A percentile compares a stretch with the other conserved stretches of the same genome.
These are phyloP conservation scores for Zelonia costaricensis DNA, from an alignment of 208 protist species.

Conservation along the genomic window DNA sequence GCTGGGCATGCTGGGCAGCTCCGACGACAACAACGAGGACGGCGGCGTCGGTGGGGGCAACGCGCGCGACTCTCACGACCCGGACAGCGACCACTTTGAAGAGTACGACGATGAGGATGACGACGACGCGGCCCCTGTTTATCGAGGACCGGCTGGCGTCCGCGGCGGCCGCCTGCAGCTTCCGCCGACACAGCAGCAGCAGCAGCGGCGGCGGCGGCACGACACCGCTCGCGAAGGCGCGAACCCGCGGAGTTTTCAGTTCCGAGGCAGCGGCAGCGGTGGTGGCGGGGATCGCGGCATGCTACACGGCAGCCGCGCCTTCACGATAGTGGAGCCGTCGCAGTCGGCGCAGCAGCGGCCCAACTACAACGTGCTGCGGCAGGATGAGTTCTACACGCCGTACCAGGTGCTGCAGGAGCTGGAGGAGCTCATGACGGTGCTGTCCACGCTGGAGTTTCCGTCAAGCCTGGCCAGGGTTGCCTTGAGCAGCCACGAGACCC, in stretches of 20 bases:
- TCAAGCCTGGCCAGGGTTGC: constrained; percentile 26
- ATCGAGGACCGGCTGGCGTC: too few relatives aligned
- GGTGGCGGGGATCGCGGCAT: constrained; percentile 12
- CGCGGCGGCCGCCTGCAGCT: background rate
- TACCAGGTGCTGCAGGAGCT: constrained; percentile 46
- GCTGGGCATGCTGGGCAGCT: background rate
- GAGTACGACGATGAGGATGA: background rate
- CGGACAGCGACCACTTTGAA: constrained; percentile 1
- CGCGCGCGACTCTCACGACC: background rate
- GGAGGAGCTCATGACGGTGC: constrained; percentile 31
- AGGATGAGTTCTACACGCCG: constrained; percentile 47
- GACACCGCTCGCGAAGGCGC: too few relatives aligned
- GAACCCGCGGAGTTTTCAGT: constrained; percentile 2
- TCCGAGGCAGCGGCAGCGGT: too few relatives aligned
- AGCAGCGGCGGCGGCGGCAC: background rate
- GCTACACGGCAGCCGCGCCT: constrained; percentile 9
- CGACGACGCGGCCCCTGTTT: too few relatives aligned
- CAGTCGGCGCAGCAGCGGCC: constrained; percentile 20
- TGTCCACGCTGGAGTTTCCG: constrained; percentile 28
- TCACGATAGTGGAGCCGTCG: background rate
- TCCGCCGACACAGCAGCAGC: background rate
- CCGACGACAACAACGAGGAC: constrained; percentile 3
- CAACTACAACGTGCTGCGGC: constrained; percentile 22
- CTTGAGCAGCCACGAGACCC: constrained; percentile 53
- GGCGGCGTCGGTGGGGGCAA: background rate